Conservation (phyloP, 2,329 filamentous ascomycete genomes). For the Aspergillus sp. region DNA sequence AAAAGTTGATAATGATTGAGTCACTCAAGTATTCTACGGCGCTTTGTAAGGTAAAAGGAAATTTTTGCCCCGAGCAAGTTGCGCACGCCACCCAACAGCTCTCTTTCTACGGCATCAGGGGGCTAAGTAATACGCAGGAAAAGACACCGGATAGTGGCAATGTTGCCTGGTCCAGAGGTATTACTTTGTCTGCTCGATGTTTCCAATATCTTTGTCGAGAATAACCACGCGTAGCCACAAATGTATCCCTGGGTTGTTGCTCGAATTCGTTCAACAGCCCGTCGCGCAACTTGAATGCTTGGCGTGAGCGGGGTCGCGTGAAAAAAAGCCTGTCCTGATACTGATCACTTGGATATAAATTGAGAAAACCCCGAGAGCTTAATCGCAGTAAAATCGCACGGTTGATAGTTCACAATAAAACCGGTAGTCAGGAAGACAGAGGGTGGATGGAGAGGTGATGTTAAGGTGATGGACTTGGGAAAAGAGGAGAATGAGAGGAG, state of each 20-base stretch:
- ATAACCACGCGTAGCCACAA: conserved; percentile 9
- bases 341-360: not conserved
- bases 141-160: conserved; percentile 26
- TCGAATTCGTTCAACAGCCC: conserved; percentile 7
- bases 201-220: conserved; percentile 15
- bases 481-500: not conserved
- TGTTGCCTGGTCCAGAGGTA: conserved; percentile 23
- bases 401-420: not conserved
- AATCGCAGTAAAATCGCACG: not conserved
- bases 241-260: conserved; percentile 10
- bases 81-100: conserved; percentile 22
- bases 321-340: conserved; percentile 1
- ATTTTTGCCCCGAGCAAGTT: conserved; percentile 12
- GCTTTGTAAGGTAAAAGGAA: conserved; percentile 17
- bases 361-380: not conserved
- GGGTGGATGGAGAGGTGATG: conserved; percentile 4
- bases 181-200: conserved; percentile 28
- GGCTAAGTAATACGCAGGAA: conserved; percentile 37
- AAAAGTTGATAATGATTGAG: conserved; percentile 22
- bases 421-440: not conserved
- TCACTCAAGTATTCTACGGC: conserved; percentile 34
- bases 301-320: conserved; percentile 27
- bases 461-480: conserved; percentile 2
- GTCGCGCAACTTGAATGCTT: conserved; percentile 22
- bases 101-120: conserved; percentile 37